Base-by-base conservation (phyloP, 148 eudicot species). In the Talinum fruticosum region DNA sequence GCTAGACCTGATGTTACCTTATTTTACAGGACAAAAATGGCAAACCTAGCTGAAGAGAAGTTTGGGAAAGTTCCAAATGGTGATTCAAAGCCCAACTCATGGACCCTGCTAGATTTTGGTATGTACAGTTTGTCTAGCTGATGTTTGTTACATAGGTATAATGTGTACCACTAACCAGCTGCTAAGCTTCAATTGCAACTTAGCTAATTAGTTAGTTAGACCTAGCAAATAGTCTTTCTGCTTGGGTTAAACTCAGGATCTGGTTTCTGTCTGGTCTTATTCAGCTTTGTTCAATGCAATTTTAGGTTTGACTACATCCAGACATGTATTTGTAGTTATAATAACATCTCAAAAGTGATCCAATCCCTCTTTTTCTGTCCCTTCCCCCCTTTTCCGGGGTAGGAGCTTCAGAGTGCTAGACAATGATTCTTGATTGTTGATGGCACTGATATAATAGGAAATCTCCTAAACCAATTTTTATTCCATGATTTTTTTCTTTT, bases 81-180 rank as follows among this genome's bases (percentile, higher is more conserved):
- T 53, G 97, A 96, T 80, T 73, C 85, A 44, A 96, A 93, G 79
- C 93, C 99, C 75, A 93, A 96, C 88, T 88, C 97, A 36, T 96
- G 99, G 99, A 91, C 97, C 47, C 87, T 96, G 78, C 82, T 93
- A 61, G 99, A 96, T 88, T 96, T 89, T 74, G 99, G 99, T 96
- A 78, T 72, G 91, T 84, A 38, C 66, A 34, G 29, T 6, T 21
- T 76, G 14, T 8, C 79, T 30, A 66, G 65, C 28, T 4, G 4
- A 69, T n/a, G 34, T 47, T 24, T 35, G n/a, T 66, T 0, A 38
- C 71, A n/a, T 8, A 32, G 29, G 29, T 21, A 49, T 18, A 18
- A 26, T 14, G 26, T 59, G n/a, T n/a, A n/a, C 44, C 29, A 36
- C 44, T 3, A 5, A 41, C 12, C 57, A 57, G 15, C 76, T 34